phyloP scores from a whole-genome alignment of 2,329 filamentous ascomycete species.

The Colletotrichum sp. region DNA sequence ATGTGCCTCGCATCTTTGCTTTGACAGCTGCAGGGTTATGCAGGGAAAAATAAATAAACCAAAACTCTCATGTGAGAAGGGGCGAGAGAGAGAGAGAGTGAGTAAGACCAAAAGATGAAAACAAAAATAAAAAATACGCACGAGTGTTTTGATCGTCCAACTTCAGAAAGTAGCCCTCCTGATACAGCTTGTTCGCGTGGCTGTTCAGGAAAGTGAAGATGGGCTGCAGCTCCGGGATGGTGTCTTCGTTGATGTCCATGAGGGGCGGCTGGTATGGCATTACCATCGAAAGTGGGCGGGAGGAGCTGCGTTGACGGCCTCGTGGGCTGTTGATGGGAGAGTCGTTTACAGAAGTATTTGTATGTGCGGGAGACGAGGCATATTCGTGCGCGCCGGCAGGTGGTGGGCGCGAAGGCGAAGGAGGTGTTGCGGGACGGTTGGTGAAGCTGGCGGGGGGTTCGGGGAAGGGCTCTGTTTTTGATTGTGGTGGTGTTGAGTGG shows the following conservation, averaged over 20 bases:
- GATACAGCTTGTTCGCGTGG: conserved; percentile 95
- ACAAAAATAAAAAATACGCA: conserved; percentile 52
- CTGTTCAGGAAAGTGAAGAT: conserved; percentile 95
- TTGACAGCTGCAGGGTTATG: background rate
- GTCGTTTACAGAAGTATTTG: conserved; percentile 43
- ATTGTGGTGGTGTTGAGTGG: background rate
- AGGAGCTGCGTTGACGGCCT: conserved; percentile 53
- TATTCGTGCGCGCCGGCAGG: conserved; percentile 38
- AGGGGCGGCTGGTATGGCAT: conserved; percentile 84
- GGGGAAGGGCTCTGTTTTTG: conserved; percentile 15
- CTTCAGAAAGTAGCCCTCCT: conserved; percentile 97
- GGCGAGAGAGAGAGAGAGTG: background rate
- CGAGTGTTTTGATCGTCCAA: conserved; percentile 92
- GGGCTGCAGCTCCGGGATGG: conserved; percentile 89
- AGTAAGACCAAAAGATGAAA: background rate
- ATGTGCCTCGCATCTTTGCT: background rate
- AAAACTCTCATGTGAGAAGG: background rate
- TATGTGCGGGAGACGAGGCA: conserved; percentile 43
- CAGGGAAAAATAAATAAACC: background rate
- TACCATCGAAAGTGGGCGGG: conserved; percentile 83
- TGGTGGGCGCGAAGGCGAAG: conserved; percentile 24
- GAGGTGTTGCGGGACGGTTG: conserved; percentile 42
- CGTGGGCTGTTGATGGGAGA: conserved; percentile 48
- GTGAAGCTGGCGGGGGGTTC: conserved; percentile 12
- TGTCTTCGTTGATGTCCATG: conserved; percentile 86